Percentiles rank a stretch among this genome's conserved stretches.
Evolutionary conservation across 768 basidiomycete genomes (phyloP).

Genomic region (Russula sp.): DNA sequence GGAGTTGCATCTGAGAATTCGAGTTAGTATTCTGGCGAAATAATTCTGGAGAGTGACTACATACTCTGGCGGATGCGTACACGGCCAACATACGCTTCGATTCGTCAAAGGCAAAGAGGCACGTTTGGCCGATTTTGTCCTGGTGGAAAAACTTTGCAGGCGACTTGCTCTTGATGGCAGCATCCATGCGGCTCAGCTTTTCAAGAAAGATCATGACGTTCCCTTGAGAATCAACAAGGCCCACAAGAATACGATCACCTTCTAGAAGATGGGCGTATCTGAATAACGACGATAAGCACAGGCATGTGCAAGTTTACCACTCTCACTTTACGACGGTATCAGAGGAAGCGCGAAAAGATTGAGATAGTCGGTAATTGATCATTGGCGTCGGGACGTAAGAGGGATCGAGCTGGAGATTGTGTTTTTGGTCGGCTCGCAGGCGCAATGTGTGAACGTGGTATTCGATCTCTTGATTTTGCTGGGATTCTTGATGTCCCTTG

Average conservation of each 20-base stretch:
- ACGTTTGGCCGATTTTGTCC: slow-evolving; percentile 48
- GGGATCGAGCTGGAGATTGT: slow-evolving; percentile 26
- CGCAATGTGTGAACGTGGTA: slow-evolving; percentile 14
- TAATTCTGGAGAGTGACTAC: neutral
- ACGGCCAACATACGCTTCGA: slow-evolving; percentile 50
- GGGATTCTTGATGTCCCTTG: slow-evolving; percentile 11
- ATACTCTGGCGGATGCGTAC: slow-evolving; percentile 45
- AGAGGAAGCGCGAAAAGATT: slow-evolving; percentile 17
- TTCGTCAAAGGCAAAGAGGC: slow-evolving; percentile 53
- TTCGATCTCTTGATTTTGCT: slow-evolving; percentile 24
- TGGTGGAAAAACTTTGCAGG: slow-evolving; percentile 37
- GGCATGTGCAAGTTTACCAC: too few species aligned
- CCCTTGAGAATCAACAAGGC: slow-evolving; percentile 16
- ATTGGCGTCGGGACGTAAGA: slow-evolving; percentile 21
- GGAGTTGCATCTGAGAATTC: slow-evolving; percentile 36
- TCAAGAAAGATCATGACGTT: slow-evolving; percentile 26
- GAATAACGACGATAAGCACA: neutral
- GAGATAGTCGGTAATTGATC: slow-evolving; percentile 12
- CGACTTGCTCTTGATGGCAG: slow-evolving; percentile 2
- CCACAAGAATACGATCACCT: slow-evolving; percentile 22
- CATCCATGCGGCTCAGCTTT: slow-evolving; percentile 10
- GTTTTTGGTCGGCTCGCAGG: slow-evolving; percentile 16
- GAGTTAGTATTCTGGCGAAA: neutral
- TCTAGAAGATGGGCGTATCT: slow-evolving; percentile 28
- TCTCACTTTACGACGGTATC: slow-evolving; percentile 16